Conservation (phyloP, 108 stramenopile genomes). For the Skeletonema grethae region DNA sequence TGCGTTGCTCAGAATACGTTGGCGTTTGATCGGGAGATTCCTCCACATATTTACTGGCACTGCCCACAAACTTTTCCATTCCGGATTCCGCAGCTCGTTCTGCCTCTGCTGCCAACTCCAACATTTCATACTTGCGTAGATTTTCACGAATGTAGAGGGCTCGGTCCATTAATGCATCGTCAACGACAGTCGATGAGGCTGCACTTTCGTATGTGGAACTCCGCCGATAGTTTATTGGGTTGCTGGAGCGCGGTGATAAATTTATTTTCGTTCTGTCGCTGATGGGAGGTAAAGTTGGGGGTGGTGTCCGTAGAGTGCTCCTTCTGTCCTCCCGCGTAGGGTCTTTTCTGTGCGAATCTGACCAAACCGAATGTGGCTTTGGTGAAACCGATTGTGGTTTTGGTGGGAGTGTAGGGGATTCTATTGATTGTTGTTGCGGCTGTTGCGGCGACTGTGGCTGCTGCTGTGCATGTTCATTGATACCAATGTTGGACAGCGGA, state of each 20-base stretch:
- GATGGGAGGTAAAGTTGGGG: not conserved
- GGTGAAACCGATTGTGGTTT: not conserved
- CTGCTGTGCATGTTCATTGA: not conserved
- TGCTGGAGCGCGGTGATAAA: not conserved
- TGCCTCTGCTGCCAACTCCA: conserved; percentile 45
- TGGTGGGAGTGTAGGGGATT: not conserved
- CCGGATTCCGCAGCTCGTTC: conserved; percentile 51
- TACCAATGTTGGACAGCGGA: not conserved
- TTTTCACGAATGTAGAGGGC: conserved; percentile 33
- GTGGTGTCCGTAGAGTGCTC: not conserved
- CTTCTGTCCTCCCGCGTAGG: not conserved
- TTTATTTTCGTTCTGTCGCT: not conserved
- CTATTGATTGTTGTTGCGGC: not conserved
- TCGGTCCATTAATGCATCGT: conserved; percentile 34
- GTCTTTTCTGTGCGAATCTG: conserved; percentile 9
- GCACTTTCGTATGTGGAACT: not conserved
- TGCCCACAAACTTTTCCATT: conserved; percentile 43
- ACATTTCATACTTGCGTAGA: conserved; percentile 40
- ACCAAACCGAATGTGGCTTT: not conserved
- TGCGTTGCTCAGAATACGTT: conserved; percentile 5
- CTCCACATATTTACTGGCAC: conserved; percentile 36
- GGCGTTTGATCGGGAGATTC: conserved; percentile 3
- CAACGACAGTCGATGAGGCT: conserved; percentile 11
- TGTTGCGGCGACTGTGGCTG: not conserved
- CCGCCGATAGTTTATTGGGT: conserved; percentile 16